These are phyloP conservation scores for Pilatotrama ljubarskyi DNA, from an alignment of 768 basidiomycete species.

Conservation along the genomic window DNA sequence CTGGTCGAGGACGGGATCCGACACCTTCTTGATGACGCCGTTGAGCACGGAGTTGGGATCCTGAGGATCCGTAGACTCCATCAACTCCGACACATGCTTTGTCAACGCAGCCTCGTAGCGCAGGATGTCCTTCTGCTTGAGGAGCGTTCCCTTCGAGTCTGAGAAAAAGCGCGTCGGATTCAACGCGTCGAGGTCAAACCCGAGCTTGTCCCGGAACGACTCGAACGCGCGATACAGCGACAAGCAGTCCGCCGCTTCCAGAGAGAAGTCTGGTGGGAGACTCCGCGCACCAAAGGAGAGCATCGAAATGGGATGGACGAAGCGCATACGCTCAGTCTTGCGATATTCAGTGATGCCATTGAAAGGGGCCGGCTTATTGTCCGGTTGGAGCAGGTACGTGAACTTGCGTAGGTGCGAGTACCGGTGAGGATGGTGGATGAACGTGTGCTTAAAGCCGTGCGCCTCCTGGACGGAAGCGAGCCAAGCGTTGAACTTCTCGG, in stretches of 20 bases:
- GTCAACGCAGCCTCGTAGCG: constrained; percentile 59
- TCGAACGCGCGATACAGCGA: constrained; percentile 49
- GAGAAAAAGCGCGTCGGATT: constrained; percentile 50
- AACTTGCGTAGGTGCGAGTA: constrained; percentile 77
- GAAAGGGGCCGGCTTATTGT: constrained; percentile 32
- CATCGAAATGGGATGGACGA: constrained; percentile 63
- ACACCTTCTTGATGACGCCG: constrained; percentile 41
- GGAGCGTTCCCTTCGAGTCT: constrained; percentile 28
- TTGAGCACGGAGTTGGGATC: constrained; percentile 36
- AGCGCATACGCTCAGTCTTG: constrained; percentile 45
- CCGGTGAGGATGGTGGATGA: constrained; percentile 64
- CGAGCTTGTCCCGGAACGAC: constrained; percentile 5
- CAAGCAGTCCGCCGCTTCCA: constrained; percentile 62
- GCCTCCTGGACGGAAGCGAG: constrained; percentile 59
- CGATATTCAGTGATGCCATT: constrained; percentile 39
- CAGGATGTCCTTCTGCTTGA: constrained; percentile 63
- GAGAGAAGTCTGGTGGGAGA: constrained; percentile 61
- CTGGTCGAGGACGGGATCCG: constrained; percentile 37
- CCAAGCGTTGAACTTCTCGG: constrained; percentile 67
- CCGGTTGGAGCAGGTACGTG: constrained; percentile 45
- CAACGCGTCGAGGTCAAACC: constrained; percentile 34
- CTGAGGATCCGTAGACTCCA: constrained; percentile 39
- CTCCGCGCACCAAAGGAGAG: constrained; percentile 52
- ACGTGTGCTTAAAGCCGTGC: constrained; percentile 57
- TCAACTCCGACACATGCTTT: constrained; percentile 38